phyloP scores from a whole-genome alignment of 2,329 filamentous ascomycete genomes.

The Rugonectria rugulosa region DNA sequence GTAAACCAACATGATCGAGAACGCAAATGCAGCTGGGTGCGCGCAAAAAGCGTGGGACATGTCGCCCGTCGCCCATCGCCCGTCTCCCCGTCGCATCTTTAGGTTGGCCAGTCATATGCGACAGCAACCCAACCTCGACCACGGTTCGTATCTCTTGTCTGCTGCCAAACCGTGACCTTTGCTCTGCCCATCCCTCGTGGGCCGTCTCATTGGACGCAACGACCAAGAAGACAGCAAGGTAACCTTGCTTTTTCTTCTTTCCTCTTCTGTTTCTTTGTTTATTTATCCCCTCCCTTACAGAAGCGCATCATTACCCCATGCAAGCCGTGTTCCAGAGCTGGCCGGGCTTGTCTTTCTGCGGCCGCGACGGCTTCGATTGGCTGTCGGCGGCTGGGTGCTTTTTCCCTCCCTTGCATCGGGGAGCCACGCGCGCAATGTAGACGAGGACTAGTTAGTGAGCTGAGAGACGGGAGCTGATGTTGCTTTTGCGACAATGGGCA shows the following conservation, averaged over 20 bases:
- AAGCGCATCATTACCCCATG: conserved; percentile 20
- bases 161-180: not conserved
- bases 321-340: conserved; percentile 11
- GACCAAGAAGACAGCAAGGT: conserved; percentile 10
- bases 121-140: conserved; percentile 6
- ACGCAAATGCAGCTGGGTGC: not conserved
- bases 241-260: not conserved
- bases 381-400: conserved; percentile 26
- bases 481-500: conserved; percentile 7
- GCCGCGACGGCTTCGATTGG: conserved; percentile 31
- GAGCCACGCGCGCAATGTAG: conserved; percentile 1
- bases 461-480: conserved; percentile 21
- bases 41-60: conserved; percentile 17
- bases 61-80: conserved; percentile 7
- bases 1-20: conserved; percentile 3
- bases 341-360: conserved; percentile 28
- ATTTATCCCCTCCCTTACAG: conserved; percentile 13
- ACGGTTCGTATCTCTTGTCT: conserved; percentile 11
- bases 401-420: no score
- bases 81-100: conserved; percentile 11
- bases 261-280: not conserved
- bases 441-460: not conserved
- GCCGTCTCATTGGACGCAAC: conserved; percentile 10
- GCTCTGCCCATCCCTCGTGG: not conserved
- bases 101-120: conserved; percentile 17